Conservation (phyloP, 805 yeast genomes). For the Sugiyamaella qingdaonensis region DNA sequence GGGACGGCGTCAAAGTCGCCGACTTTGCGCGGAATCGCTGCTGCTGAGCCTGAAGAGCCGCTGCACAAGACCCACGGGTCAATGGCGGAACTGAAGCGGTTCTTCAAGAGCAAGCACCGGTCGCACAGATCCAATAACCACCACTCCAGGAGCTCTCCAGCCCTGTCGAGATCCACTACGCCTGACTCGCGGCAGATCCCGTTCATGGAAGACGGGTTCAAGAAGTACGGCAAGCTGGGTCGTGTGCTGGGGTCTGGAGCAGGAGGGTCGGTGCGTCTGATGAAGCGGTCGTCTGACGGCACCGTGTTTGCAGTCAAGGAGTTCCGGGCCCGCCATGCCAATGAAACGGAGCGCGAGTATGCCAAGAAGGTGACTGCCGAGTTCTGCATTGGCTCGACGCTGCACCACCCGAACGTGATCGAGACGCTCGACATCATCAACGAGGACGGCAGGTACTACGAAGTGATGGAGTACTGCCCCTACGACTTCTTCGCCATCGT, state of each 20-base stretch:
- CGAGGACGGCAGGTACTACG: conserved; percentile 58
- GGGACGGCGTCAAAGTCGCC: conserved; percentile 6
- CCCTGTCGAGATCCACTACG: not conserved
- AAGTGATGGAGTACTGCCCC: conserved; percentile 91
- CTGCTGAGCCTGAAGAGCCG: not conserved
- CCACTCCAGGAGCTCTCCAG: not conserved
- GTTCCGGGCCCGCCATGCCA: conserved; percentile 61
- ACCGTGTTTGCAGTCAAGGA: conserved; percentile 81
- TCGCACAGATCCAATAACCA: conserved; percentile 1
- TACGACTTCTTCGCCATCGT: conserved; percentile 90
- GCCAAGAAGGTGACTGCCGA: conserved; percentile 76
- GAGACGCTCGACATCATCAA: conserved; percentile 75
- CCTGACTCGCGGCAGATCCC: conserved; percentile 26
- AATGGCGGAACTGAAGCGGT: conserved; percentile 40
- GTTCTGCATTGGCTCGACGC: conserved; percentile 71
- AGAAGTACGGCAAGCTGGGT: conserved; percentile 73
- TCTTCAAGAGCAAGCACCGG: conserved; percentile 35
- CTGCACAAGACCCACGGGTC: conserved; percentile 25
- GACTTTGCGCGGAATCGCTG: conserved; percentile 7
- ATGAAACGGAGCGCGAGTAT: conserved; percentile 66
- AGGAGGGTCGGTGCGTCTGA: conserved; percentile 85
- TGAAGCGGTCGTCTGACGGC: conserved; percentile 56
- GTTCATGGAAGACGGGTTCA: conserved; percentile 41
- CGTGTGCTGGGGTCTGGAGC: conserved; percentile 86
- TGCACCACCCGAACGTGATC: conserved; percentile 75